Base-by-base conservation (phyloP, 1,284 basidiomycete genomes). In the Ganoderma meredithae region DNA sequence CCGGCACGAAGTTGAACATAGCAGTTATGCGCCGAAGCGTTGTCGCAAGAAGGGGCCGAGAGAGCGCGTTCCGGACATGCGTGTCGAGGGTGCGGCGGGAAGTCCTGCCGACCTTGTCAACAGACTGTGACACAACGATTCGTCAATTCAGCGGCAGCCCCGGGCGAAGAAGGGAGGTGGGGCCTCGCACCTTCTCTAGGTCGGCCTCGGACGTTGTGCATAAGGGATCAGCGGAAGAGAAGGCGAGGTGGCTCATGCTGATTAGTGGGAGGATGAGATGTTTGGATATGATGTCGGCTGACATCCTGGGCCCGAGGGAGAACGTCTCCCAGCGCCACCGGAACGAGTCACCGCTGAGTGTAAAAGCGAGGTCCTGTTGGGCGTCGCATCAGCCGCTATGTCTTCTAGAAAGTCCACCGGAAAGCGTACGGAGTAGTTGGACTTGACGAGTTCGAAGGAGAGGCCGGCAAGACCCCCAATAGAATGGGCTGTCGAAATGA, bases 261-360 rank as follows among this genome's bases (percentile, higher is more conserved):
- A 94, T 89, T 70, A 94, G 82, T 3, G 92, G 92, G 71, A 90
- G 80, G 69, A 94, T 88, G 71, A 94, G 86, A 71, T 94, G 92
- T 71, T 85, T 88, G 67, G 92, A 93, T 62, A 94, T 82, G 63
- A 93, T 80, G 62, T 91, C 88, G 64, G 92, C 86, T 49, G 91
- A 90, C 52, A 80, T 73, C 76, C 84, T 90, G 75, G 88, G 81
- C 22, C 91, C 90, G 44, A 91, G 75, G 70, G 84, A 85, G 77
- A 84, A 86, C 19, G 89, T 85, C 77, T 94, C 91, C 92, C 92
- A 94, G 79, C 85, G 84, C 92, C 92, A 94, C 79, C 87, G 89
- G 79, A 92, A 91, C 9, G 79, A 76, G 33, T 85, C 83, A 68
- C 82, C 86, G 72, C 86, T 85, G 39, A 94, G 72, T 73, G 86